Conservation (phyloP, 257 asterid species). For the Rauvolfia tetraphylla region DNA sequence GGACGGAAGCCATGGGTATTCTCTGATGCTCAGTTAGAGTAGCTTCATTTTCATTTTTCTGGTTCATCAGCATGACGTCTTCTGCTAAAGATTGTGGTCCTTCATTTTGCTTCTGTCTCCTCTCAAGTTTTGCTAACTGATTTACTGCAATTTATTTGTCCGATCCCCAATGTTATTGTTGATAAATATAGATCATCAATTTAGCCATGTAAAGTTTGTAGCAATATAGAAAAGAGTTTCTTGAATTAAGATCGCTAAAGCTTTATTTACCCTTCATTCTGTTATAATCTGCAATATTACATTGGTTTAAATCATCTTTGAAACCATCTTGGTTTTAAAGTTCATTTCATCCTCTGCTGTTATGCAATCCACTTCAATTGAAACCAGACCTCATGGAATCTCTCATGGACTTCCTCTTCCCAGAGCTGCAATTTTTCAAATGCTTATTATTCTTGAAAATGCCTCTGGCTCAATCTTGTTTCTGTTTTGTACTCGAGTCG, state of each 20-base stretch:
- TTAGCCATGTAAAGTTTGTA: conserved; percentile 10
- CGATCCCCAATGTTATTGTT: conserved; percentile 1
- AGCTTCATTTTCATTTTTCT: neutral
- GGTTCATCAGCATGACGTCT: neutral
- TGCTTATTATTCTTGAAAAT: neutral
- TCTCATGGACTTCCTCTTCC: neutral
- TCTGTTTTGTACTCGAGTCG: neutral
- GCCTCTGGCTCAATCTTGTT: no score
- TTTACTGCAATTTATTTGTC: neutral
- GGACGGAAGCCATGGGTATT: neutral
- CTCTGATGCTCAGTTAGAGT: neutral
- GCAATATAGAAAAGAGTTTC: neutral
- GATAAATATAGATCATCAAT: neutral
- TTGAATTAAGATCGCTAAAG: neutral
- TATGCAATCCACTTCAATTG: no score
- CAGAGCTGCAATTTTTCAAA: neutral
- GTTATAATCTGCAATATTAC: neutral
- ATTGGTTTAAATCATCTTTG: neutral
- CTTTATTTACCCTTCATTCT: neutral
- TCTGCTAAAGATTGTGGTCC: neutral
- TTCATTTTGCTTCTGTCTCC: neutral
- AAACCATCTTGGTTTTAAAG: no score
- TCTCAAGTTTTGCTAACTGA: conserved; percentile 19
- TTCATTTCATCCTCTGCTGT: no score
- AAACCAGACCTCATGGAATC: no score